Evolutionary conservation across 495 filamentous ascomycete genomes (phyloP), one percentile per base, ranked within the genome.

Genomic region (Echria macrotheca): DNA sequence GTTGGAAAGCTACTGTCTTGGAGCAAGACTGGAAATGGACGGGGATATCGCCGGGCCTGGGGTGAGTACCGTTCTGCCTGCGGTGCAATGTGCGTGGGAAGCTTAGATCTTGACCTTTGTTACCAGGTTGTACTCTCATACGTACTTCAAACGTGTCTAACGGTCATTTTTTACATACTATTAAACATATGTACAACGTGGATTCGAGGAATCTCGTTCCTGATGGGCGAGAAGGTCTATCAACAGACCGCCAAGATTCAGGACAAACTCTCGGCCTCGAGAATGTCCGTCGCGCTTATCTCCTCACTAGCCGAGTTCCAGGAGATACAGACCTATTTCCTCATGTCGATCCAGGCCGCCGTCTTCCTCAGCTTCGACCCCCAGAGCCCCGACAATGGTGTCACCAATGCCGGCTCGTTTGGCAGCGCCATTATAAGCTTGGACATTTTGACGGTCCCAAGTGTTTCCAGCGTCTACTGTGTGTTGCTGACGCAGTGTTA

Each of bases 91-190:
- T n/a, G n/a, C n/a, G n/a, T n/a, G n/a, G n/a, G n/a, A n/a, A n/a
- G n/a, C n/a, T n/a, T n/a, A n/a, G n/a, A n/a, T n/a, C n/a, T n/a
- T n/a, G n/a, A n/a, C n/a, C n/a, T n/a, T n/a, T n/a, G 7, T 43
- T 1, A 14, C 25, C 18, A 53, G 51, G 51, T 53, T 24, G 4
- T 53, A 23, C 28, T 53, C 4, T 53, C 51, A 4, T 53, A 53
- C 23, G 33, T 53, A 7, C 3, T 48, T 23, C 51, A 48, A 22
- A 22, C 51, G 1, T 22, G 17, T 8, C 38, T 53, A 12, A 44
- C 31, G 5, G 3, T 53, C 22, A 5, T 42, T 9, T 43, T 48
- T 18, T 47, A 26, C 21, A 18, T 53, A 4, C 18, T 53, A 5
- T 39, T 40, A 4, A 46, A 17, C 7, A n/a, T 28, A 21, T 35